phyloP scores from a whole-genome alignment of 2,329 filamentous ascomycete genomes.

The Aspergillus tanneri region DNA sequence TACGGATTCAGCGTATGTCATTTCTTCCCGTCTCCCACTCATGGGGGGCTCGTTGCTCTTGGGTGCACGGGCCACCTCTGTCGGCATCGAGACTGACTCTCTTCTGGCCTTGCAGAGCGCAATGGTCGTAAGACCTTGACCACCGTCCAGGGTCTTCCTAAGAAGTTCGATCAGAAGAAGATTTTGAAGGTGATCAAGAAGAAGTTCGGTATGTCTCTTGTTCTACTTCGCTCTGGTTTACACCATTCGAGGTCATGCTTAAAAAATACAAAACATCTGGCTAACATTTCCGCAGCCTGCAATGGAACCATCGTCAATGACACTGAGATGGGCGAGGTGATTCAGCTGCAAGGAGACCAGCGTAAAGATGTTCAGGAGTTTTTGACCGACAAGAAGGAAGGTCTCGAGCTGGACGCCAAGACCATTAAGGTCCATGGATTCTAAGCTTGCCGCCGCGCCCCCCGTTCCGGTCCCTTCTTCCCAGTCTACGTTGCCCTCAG shows the following conservation, averaged over 20 bases:
- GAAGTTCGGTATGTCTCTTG: conserved; percentile 73
- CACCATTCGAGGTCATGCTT: too few relatives aligned
- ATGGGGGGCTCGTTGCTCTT: neutral
- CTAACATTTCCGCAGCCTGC: conserved; percentile 65
- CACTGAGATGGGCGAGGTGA: conserved; percentile 97
- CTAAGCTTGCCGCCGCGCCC: conserved; percentile 45
- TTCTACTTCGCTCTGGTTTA: neutral
- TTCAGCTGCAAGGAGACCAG: conserved; percentile 99
- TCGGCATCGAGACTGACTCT: conserved; percentile 22
- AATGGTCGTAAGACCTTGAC: conserved; percentile 99
- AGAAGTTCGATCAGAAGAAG: conserved; percentile 99
- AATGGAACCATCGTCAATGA: conserved; percentile 99
- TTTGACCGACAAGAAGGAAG: conserved; percentile 92
- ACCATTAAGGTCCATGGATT: conserved; percentile 77
- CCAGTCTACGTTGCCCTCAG: conserved; percentile 39
- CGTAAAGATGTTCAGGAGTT: conserved; percentile 98
- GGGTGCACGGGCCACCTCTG: conserved; percentile 5
- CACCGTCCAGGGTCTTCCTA: conserved; percentile 96
- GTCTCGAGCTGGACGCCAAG: conserved; percentile 90
- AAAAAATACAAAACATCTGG: neutral
- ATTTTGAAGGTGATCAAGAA: conserved; percentile 99
- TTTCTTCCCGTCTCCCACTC: neutral
- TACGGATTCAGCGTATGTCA: conserved; percentile 94
- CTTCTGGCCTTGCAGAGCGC: conserved; percentile 68
- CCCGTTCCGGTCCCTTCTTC: conserved; percentile 45